Conservation (phyloP, 805 yeast genomes). For the Starmera pachycereana region DNA sequence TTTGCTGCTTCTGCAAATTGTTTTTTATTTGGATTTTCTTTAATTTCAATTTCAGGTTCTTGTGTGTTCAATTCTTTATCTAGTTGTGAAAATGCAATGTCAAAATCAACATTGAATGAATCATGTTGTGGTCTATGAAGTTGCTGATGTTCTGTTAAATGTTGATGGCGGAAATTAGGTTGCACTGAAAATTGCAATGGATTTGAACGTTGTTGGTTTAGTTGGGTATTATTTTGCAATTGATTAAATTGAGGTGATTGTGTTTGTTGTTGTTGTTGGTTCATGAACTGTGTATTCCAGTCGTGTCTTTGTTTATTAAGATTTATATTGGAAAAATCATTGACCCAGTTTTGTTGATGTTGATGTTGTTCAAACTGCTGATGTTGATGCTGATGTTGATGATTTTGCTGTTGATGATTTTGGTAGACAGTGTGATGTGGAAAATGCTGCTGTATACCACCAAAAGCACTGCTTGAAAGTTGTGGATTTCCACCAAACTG, state of each 20-base stretch:
- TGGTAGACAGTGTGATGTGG: not conserved
- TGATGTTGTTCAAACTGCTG: not conserved
- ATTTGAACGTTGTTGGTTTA: too few relatives aligned
- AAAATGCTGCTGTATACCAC: not conserved
- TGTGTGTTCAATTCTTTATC: constrained; percentile 8
- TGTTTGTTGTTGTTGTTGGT: not conserved
- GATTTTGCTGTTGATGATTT: not conserved
- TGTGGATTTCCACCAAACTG: not conserved
- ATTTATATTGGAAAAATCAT: not conserved
- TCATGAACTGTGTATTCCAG: not conserved
- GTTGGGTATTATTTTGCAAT: too few relatives aligned
- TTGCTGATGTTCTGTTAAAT: constrained; percentile 1
- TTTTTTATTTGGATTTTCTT: constrained; percentile 5
- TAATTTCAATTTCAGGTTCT: not conserved
- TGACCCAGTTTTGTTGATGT: not conserved
- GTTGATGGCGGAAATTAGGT: too few relatives aligned
- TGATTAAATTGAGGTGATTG: not conserved
- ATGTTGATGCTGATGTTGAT: not conserved
- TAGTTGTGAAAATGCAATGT: constrained; percentile 7
- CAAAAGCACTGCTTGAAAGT: not conserved
- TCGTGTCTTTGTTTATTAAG: not conserved
- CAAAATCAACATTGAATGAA: constrained; percentile 3
- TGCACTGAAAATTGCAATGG: too few relatives aligned
- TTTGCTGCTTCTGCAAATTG: constrained; percentile 17
- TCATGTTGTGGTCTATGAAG: constrained; percentile 2